Percentiles rank a stretch among this genome's conserved stretches.
phyloP scores from a whole-genome alignment of 495 filamentous ascomycete genomes.

The Talaromyces borbonicus region DNA sequence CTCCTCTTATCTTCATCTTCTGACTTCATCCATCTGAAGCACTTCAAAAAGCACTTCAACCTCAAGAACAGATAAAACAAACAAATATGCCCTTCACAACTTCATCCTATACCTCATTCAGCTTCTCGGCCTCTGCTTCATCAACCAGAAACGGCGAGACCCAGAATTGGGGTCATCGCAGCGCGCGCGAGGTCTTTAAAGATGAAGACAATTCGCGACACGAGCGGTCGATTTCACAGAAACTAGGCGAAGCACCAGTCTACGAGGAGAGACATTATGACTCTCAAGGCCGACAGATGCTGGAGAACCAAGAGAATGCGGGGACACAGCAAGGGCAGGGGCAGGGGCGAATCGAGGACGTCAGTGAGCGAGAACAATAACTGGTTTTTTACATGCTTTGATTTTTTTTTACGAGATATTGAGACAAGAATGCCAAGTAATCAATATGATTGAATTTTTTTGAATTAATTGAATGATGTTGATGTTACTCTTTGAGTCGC shows the following conservation, averaged over 20 bases:
- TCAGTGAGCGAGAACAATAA: background rate
- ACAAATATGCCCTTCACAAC: conserved; percentile 41
- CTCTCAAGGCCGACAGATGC: background rate
- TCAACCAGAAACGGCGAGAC: conserved; percentile 5
- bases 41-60: conserved; percentile 5
- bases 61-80: conserved; percentile 40
- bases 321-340: background rate
- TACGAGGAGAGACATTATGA: conserved; percentile 7
- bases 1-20: background rate
- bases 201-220: background rate
- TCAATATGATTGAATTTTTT: too few species aligned
- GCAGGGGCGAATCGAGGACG: conserved; percentile 7
- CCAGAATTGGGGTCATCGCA: conserved; percentile 7
- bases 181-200: background rate
- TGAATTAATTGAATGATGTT: too few species aligned
- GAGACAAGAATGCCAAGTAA: too few species aligned
- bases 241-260: conserved; percentile 1
- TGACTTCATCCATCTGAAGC: background rate
- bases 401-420: background rate
- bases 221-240: conserved; percentile 1
- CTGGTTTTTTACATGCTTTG: background rate
- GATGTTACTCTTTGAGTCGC: too few species aligned
- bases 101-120: background rate
- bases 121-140: background rate
- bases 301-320: background rate